Conservation (phyloP, 495 filamentous ascomycete species). For the Tetracladium setigerum region DNA sequence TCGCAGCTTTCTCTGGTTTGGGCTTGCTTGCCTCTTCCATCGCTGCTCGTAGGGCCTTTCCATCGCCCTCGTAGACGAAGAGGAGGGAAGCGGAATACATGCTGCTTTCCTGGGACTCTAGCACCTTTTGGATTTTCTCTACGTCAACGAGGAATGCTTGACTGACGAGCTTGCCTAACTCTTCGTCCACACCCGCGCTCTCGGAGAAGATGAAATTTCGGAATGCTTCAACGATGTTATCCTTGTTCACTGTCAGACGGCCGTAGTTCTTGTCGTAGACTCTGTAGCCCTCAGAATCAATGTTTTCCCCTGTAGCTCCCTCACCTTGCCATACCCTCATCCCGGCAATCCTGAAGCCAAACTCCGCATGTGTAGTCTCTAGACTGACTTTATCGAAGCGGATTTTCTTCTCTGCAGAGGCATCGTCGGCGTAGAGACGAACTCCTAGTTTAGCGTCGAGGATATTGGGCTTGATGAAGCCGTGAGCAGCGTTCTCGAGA, state of each 20-base stretch:
- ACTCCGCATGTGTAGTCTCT: conserved; percentile 69
- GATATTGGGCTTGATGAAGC: conserved; percentile 84
- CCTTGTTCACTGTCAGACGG: conserved; percentile 52
- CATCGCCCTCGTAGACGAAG: conserved; percentile 89
- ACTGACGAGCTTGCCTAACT: conserved; percentile 47
- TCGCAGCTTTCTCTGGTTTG: conserved; percentile 3
- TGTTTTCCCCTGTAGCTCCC: conserved; percentile 16
- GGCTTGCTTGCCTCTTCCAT: conserved; percentile 50
- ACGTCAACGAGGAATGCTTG: conserved; percentile 61
- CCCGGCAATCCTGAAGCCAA: conserved; percentile 85
- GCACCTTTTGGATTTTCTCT: conserved; percentile 17
- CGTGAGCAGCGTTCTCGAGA: conserved; percentile 75
- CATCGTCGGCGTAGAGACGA: conserved; percentile 79
- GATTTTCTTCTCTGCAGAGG: conserved; percentile 64
- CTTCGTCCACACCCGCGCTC: conserved; percentile 47
- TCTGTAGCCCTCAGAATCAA: conserved; percentile 51
- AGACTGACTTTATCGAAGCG: conserved; percentile 73
- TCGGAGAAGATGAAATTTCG: conserved; percentile 63
- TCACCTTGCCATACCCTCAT: conserved; percentile 86
- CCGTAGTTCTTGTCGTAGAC: conserved; percentile 89
- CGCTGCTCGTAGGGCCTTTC: conserved; percentile 54
- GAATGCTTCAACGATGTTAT: conserved; percentile 70
- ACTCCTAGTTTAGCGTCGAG: conserved; percentile 88
- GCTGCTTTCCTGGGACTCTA: conserved; percentile 60
- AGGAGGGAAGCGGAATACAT: conserved; percentile 92